Conservation (phyloP, 1,139 yeast genomes). For the Scheffersomyces titani region DNA sequence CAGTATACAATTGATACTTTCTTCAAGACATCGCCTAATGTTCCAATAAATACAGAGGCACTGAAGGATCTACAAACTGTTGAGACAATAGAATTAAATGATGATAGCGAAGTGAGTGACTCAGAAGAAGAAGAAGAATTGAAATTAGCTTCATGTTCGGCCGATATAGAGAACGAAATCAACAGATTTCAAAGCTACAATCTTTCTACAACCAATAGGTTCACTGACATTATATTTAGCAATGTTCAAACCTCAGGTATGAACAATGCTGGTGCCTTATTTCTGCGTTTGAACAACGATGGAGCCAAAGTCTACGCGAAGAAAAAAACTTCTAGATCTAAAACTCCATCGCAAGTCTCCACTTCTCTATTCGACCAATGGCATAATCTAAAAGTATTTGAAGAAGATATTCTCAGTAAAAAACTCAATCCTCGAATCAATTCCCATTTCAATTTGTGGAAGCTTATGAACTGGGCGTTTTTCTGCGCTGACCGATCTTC, state of each 20-base stretch:
- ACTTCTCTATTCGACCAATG: conserved; percentile 4
- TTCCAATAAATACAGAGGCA: not conserved
- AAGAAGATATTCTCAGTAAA: conserved; percentile 27
- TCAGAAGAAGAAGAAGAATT: conserved; percentile 20
- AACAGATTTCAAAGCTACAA: conserved; percentile 13
- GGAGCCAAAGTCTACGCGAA: not conserved
- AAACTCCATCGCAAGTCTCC: not conserved
- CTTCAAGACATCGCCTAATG: conserved; percentile 9
- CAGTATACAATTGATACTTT: conserved; percentile 3
- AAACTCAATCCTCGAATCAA: conserved; percentile 23
- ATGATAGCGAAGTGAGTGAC: conserved; percentile 20
- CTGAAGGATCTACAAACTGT: not conserved
- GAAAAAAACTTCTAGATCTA: not conserved
- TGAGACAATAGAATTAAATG: not conserved
- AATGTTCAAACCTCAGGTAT: not conserved
- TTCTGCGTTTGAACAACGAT: not conserved
- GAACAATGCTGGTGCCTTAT: not conserved
- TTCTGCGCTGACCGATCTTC: conserved; percentile 32
- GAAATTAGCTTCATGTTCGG: conserved; percentile 12
- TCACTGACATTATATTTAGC: conserved; percentile 1
- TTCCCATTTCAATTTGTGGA: conserved; percentile 29
- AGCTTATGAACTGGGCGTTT: conserved; percentile 35
- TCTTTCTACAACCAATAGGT: conserved; percentile 9
- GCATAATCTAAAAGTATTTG: conserved; percentile 27
- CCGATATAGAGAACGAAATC: conserved; percentile 21